Evolutionary conservation across 352 stramenopile species (phyloP), one percentile per base, ranked within the genome.

Genomic region (Pythium utonaiense): DNA sequence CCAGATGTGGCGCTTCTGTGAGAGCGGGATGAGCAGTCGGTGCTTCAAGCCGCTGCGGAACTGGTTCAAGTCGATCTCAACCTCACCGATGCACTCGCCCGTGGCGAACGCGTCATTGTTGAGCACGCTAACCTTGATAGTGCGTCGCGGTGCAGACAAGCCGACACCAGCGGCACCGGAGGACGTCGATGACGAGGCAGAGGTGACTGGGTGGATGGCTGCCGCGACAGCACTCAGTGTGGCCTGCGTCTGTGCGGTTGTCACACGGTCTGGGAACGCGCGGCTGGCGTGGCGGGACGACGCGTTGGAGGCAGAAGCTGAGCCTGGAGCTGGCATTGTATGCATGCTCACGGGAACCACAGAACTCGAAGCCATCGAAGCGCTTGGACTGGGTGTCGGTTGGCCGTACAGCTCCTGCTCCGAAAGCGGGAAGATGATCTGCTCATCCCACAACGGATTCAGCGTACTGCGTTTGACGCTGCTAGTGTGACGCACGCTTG

Each of bases 21-120:
- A 67, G 16, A 86, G 68, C 59, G 74, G 71, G n/a, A 82, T 49
- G 45, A 82, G 66, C 51, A 79, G n/a, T 0, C 74, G 69, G 36
- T 77, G 69, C 51, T 44, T 63, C 12, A 47, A 48, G 44, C 68
- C 71, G 17, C 57, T 62, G 40, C 74, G 68, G 36, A 84, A 67
- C 42, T 71, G 63, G 24, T 67, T 66, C 52, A 86, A 41, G 25
- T 86, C 73, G 27, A 86, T 60, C 61, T 86, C 77, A 17, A 74
- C 68, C 30, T 83, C 70, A 41, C 74, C 77, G 31, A 86, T 64
- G 50, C 72, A 73, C 60, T 86, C 77, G 52, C 75, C 69, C 53
- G 74, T 69, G 28, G 73, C 73, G 40, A 83, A 69, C 62, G 70
- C 58, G 54, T 86, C 77, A 49, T 83, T 79, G 63, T 84, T 86